These are phyloP conservation scores for Aureobasidium sp. DNA, from an alignment of 2,329 filamentous ascomycete genomes.

Conservation along the genomic window DNA sequence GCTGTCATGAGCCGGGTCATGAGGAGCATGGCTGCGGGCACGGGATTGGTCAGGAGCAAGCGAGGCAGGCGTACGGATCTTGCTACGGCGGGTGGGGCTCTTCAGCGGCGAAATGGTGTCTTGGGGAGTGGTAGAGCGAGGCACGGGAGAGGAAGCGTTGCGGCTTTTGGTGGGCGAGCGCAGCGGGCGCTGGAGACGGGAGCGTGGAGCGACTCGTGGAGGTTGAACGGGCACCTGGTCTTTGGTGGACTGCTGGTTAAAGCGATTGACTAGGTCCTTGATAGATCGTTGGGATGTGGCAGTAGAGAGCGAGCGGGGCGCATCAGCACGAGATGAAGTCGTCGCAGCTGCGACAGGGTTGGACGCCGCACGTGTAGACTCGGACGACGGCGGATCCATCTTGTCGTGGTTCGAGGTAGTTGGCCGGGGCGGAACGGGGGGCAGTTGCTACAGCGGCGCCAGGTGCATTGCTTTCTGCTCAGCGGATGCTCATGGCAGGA, in stretches of 20 bases:
- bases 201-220: background rate
- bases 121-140: background rate
- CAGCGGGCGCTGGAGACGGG: slow-evolving; percentile 2
- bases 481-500: slow-evolving; percentile 14
- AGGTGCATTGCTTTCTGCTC: slow-evolving; percentile 14
- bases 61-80: background rate
- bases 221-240: background rate
- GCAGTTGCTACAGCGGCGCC: slow-evolving; percentile 13
- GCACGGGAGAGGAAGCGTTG: background rate
- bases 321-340: slow-evolving; percentile 18
- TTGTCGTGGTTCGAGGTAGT: background rate
- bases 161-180: background rate
- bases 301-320: slow-evolving; percentile 26
- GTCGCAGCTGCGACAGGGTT: slow-evolving; percentile 4
- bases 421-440: background rate
- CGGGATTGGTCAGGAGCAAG: background rate
- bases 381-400: slow-evolving; percentile 11
- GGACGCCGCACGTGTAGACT: slow-evolving; percentile 12
- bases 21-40: background rate
- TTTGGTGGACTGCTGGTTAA: slow-evolving; percentile 50
- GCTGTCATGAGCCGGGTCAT: slow-evolving; percentile 5
- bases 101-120: slow-evolving; percentile 7
- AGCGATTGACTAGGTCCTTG: slow-evolving; percentile 71
- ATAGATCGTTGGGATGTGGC: slow-evolving; percentile 57
- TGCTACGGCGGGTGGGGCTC: slow-evolving; percentile 9